phyloP scores from a whole-genome alignment of 2,329 filamentous ascomycete genomes.

The Botrytis deweyae region DNA sequence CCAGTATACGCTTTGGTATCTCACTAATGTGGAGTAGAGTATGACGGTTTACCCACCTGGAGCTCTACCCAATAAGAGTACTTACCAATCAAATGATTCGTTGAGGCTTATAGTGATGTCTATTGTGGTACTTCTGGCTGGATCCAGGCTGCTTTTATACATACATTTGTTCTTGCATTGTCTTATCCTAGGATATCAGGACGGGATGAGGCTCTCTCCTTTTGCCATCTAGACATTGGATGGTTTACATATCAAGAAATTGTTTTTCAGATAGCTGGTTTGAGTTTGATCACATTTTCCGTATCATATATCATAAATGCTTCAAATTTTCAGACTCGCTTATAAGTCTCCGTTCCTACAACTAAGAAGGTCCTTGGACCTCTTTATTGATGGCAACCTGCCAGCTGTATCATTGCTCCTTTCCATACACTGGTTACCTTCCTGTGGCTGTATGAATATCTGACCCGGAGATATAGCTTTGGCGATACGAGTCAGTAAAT shows the following conservation, averaged over 20 bases:
- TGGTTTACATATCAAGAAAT: background rate
- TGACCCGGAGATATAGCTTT: background rate
- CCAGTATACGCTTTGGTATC: background rate
- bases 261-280: background rate
- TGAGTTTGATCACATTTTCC: accelerated
- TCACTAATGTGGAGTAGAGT: background rate
- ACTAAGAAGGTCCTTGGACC: background rate
- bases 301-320: background rate
- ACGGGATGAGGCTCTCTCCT: background rate
- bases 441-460: background rate
- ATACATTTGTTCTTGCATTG: background rate
- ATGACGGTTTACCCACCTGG: background rate
- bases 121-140: background rate
- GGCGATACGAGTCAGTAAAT: background rate
- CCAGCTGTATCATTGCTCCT: background rate
- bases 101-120: background rate
- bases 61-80: background rate
- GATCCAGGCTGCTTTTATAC: background rate
- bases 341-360: background rate
- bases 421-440: background rate
- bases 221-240: background rate
- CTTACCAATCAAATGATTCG: background rate
- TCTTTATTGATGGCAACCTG: background rate
- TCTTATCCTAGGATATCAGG: background rate
- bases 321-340: background rate